phyloP scores from a whole-genome alignment of 306 rosid genomes.

The Cyamopsis tetragonoloba region DNA sequence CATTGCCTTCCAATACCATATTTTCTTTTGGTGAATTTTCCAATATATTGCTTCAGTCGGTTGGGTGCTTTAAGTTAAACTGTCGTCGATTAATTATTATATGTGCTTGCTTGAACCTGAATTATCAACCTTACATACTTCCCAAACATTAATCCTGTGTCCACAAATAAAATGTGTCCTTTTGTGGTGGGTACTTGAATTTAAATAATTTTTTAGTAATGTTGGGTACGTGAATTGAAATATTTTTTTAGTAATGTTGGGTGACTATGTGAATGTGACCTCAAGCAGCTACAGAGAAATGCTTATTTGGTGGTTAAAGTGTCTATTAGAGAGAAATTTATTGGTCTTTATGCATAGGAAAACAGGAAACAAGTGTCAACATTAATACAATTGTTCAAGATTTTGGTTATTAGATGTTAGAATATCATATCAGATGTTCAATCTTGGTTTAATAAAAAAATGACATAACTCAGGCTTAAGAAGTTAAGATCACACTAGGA shows the following conservation, averaged over 20 bases:
- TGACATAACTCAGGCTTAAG: not conserved
- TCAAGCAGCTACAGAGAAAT: not conserved
- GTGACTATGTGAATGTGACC: not conserved
- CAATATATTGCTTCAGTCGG: constrained; percentile 4
- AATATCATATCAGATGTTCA: not conserved
- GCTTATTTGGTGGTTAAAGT: constrained; percentile 13
- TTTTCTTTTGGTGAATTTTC: too few relatives aligned
- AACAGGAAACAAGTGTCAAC: constrained; percentile 21
- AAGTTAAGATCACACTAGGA: too few relatives aligned
- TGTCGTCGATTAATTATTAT: constrained; percentile 2
- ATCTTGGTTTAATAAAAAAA: not conserved
- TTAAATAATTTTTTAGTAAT: not conserved
- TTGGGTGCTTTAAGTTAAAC: constrained; percentile 13
- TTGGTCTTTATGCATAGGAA: not conserved
- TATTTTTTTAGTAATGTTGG: not conserved
- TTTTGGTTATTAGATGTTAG: not conserved
- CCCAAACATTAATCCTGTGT: constrained; percentile 10
- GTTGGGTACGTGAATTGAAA: not conserved
- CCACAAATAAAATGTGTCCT: constrained; percentile 18
- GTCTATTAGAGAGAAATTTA: not conserved
- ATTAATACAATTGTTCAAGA: not conserved
- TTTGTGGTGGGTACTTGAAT: constrained; percentile 20
- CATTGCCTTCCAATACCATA: not conserved
- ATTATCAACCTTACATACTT: not conserved
- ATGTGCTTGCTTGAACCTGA: constrained; percentile 16